Conservation (phyloP, 345 rosid species). For the Hirschfeldia incana region DNA sequence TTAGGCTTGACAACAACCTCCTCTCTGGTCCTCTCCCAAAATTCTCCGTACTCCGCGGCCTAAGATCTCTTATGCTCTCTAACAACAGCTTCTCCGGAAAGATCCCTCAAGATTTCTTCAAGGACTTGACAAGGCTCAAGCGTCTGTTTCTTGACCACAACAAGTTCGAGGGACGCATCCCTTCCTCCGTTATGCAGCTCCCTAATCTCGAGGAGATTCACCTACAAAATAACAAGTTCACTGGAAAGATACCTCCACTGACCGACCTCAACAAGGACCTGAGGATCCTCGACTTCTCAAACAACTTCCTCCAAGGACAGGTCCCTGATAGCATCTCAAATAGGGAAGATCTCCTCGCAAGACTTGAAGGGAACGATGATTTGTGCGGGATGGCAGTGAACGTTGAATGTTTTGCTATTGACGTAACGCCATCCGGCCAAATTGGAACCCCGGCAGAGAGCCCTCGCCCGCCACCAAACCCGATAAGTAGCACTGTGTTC, state of each 20-base stretch:
- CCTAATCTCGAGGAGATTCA: conserved; percentile 59
- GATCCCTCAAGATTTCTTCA: conserved; percentile 57
- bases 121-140: conserved; percentile 49
- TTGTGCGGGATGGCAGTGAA: conserved; percentile 59
- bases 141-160: conserved; percentile 62
- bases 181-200: conserved; percentile 47
- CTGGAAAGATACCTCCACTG: conserved; percentile 61
- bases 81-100: conserved; percentile 59
- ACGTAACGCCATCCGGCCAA: background rate
- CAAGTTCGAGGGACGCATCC: conserved; percentile 57
- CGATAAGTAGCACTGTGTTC: background rate
- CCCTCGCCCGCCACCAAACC: background rate
- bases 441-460: background rate
- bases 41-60: conserved; percentile 50
- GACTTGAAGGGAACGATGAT: conserved; percentile 41
- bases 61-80: conserved; percentile 53
- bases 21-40: conserved; percentile 65
- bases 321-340: conserved; percentile 47
- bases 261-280: conserved; percentile 25
- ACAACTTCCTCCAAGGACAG: conserved; percentile 59
- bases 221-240: conserved; percentile 59
- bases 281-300: conserved; percentile 47
- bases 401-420: conserved; percentile 30
- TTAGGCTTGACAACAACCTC: conserved; percentile 59
- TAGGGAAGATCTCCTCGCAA: conserved; percentile 30